phyloP scores from a whole-genome alignment of 352 stramenopile genomes.

The Phytopythium aichiense region DNA sequence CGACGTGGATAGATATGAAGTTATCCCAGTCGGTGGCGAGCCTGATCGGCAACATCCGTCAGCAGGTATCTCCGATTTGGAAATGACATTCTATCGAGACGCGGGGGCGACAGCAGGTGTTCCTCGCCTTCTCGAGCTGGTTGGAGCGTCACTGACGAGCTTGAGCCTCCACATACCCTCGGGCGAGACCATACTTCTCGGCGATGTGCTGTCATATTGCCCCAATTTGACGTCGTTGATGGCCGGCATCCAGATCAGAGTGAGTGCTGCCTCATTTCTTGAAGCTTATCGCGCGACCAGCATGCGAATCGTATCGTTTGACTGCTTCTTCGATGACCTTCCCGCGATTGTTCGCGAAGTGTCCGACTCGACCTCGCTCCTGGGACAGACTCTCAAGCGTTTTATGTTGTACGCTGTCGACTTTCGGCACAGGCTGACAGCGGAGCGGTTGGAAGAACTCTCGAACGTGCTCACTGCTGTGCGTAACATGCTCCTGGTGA shows the following conservation, averaged over 20 bases:
- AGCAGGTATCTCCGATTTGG: not conserved
- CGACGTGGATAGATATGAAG: not conserved
- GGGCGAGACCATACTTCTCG: not conserved
- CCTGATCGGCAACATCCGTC: too few relatives aligned
- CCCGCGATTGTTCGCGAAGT: not conserved
- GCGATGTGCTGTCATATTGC: not conserved
- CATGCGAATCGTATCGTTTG: not conserved
- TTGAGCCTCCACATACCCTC: not conserved
- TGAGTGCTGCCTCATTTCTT: not conserved
- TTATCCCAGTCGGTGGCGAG: not conserved
- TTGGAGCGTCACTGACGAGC: not conserved
- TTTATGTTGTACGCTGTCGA: not conserved
- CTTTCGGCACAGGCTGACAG: not conserved
- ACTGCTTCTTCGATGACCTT: not conserved
- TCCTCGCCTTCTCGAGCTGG: not conserved
- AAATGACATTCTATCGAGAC: not conserved
- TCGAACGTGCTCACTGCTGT: not conserved
- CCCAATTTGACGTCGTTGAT: not conserved
- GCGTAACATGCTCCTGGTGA: not conserved
- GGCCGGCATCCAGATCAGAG: not conserved
- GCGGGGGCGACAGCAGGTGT: not conserved
- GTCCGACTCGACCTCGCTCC: not conserved
- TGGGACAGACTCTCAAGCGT: not conserved
- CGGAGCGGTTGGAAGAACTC: not conserved
- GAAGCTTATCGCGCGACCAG: not conserved